Base-by-base conservation (phyloP, 768 basidiomycete species). In the Hemileccinum rubropunctum region DNA sequence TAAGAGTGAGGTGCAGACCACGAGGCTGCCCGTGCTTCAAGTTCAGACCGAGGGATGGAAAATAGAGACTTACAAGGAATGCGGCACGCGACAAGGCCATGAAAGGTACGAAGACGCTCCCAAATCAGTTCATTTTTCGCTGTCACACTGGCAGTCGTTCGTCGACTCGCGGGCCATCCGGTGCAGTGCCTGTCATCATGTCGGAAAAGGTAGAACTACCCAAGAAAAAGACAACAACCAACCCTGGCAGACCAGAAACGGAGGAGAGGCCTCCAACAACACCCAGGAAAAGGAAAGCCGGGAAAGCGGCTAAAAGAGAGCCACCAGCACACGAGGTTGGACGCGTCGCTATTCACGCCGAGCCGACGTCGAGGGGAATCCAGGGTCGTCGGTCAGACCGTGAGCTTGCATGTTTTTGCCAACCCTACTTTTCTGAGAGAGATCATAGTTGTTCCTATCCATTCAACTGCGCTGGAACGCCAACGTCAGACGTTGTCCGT, bases 341-440 rank as follows among this genome's bases (percentile, higher is more conserved):
- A 35, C 54, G 46, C 47, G 43, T 44, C 48, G 33, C 40, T 27
- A 17, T 45, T 38, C 56, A 53, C 47, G 46, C 57, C 43, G 54
- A 57, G 35, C 47, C 52, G 44, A 54, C 40, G 21, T 45, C 48
- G 42, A 60, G 57, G 42, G 53, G 55, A 14, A 35, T 17, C 53
- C 61, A 62, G 63, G 58, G 58, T 50, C 58, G 55, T 57, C 64
- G 58, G 40, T 60, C 66, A 49, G 60, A 68, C 51, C 48, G 64
- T 70, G 51, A 48, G 57, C 50, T 45, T 36, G 42, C 26, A 38
- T 30, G 41, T 54, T 26, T 58, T 28, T 46, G 14, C n/a, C 15
- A 32, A 28, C 34, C 21, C 18, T 23, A 3, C 26, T 42, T 21
- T 27, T 39, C 53, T 64, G 38, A 69, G 33, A 41, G 18, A 32